These are phyloP conservation scores for Rhynchosporium graminicola DNA, from an alignment of 2,329 filamentous ascomycete species.

Conservation along the genomic window DNA sequence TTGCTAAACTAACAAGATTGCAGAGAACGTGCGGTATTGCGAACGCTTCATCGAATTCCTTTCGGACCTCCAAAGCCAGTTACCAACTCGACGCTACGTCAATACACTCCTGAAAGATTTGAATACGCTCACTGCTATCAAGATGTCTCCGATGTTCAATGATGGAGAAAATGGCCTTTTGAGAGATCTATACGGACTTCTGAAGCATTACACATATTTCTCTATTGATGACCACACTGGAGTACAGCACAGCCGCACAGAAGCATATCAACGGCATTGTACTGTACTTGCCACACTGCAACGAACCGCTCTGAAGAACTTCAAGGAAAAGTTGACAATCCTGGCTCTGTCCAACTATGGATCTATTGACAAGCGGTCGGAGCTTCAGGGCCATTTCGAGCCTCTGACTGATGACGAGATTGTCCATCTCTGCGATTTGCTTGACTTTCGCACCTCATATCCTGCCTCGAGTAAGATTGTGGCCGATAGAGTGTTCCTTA, in stretches of 20 bases:
- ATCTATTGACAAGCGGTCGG: constrained; percentile 76
- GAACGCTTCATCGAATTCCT: constrained; percentile 93
- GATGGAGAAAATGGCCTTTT: constrained; percentile 74
- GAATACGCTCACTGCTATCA: constrained; percentile 76
- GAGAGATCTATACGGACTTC: constrained; percentile 76
- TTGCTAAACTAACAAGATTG: constrained; percentile 34
- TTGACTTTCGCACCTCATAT: constrained; percentile 83
- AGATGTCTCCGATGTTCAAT: constrained; percentile 75
- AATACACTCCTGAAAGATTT: constrained; percentile 86
- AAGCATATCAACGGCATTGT: constrained; percentile 81
- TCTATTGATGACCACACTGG: constrained; percentile 90
- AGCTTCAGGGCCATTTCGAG: constrained; percentile 75
- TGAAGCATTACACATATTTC: constrained; percentile 86
- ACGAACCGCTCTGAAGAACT: constrained; percentile 73
- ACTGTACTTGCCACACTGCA: constrained; percentile 76
- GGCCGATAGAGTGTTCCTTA: constrained; percentile 62
- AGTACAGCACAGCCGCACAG: constrained; percentile 67
- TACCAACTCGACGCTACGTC: constrained; percentile 91
- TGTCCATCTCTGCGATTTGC: constrained; percentile 62
- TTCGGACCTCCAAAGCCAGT: constrained; percentile 85
- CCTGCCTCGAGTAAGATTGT: constrained; percentile 67
- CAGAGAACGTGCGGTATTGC: constrained; percentile 76
- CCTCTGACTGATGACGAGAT: constrained; percentile 75
- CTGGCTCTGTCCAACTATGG: constrained; percentile 91
- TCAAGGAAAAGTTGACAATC: constrained; percentile 88